Evolutionary conservation across 371 early-diverging fungal species (phyloP).

Genomic region (Mortierella sp.): DNA sequence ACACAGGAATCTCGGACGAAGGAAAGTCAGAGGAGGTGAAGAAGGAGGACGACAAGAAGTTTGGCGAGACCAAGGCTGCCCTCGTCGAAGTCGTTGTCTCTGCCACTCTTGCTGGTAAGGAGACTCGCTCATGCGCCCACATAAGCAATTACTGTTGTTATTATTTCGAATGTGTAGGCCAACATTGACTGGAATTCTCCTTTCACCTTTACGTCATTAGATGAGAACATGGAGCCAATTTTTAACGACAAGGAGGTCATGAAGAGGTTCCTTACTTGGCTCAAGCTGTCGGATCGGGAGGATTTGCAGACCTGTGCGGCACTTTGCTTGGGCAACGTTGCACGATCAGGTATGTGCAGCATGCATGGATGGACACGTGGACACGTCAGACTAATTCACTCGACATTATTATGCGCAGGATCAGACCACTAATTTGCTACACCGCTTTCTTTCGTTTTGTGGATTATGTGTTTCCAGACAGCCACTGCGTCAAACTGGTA

Average conservation of each 20-base stretch:
- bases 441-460: background rate
- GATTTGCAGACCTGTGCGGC: constrained; percentile 64
- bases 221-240: constrained; percentile 64
- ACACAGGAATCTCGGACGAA: constrained; percentile 55
- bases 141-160: too few relatives aligned
- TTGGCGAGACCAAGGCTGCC: constrained; percentile 61
- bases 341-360: constrained; percentile 63
- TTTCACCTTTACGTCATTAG: constrained; percentile 24
- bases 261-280: constrained; percentile 63
- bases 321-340: constrained; percentile 72
- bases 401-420: background rate
- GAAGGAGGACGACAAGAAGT: constrained; percentile 58
- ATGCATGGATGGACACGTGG: background rate
- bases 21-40: constrained; percentile 64
- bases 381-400: too few relatives aligned
- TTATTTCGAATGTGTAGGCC: background rate
- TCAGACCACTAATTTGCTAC: background rate
- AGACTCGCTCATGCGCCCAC: too few relatives aligned
- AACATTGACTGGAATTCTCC: background rate
- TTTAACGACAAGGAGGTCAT: constrained; percentile 63
- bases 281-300: constrained; percentile 55
- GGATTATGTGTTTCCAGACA: constrained; percentile 59
- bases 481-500: constrained; percentile 70
- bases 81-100: constrained; percentile 62
- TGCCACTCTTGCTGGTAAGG: constrained; percentile 63